A percentile compares a stretch with the other conserved stretches of the same genome.
Conservation (phyloP, 2,329 filamentous ascomycete genomes). For the Penicillium janthinellum region DNA sequence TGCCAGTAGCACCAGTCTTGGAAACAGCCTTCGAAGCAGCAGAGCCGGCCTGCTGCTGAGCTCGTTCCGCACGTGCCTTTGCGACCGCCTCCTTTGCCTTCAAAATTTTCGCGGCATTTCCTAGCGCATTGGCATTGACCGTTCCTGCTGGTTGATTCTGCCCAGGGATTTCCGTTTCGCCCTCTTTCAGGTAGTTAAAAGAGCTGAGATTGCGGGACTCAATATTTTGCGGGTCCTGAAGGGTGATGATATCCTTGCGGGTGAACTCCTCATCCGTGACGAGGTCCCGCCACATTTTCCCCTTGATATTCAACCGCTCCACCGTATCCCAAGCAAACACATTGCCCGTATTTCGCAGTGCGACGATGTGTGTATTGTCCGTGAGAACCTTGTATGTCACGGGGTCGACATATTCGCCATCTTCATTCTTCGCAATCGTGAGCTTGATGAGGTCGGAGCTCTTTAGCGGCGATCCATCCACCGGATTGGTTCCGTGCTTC, state of each 20-base stretch:
- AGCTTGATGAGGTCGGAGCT: conserved; percentile 85
- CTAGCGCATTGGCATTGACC: conserved; percentile 79
- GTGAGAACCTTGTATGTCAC: conserved; percentile 98
- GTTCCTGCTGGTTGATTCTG: conserved; percentile 64
- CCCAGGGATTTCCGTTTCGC: conserved; percentile 67
- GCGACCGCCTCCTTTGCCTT: conserved; percentile 94
- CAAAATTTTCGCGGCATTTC: conserved; percentile 78
- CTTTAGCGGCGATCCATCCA: conserved; percentile 76
- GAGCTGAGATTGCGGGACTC: conserved; percentile 78
- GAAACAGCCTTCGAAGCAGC: conserved; percentile 43
- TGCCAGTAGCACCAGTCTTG: conserved; percentile 22
- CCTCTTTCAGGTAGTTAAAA: conserved; percentile 88
- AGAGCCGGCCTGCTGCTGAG: conserved; percentile 60
- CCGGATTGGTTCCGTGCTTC: conserved; percentile 89
- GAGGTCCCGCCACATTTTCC: conserved; percentile 92
- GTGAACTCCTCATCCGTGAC: conserved; percentile 84
- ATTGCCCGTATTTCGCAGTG: conserved; percentile 82
- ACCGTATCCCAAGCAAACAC: conserved; percentile 97
- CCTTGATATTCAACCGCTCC: conserved; percentile 91
- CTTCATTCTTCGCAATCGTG: conserved; percentile 88
- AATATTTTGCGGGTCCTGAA: conserved; percentile 93
- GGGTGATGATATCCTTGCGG: conserved; percentile 88
- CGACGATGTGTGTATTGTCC: conserved; percentile 96
- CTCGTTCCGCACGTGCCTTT: conserved; percentile 75
- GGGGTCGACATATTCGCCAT: conserved; percentile 89